Conservation (phyloP, 192 early-diverging fungal species). For the Haplosporangium gracile region DNA sequence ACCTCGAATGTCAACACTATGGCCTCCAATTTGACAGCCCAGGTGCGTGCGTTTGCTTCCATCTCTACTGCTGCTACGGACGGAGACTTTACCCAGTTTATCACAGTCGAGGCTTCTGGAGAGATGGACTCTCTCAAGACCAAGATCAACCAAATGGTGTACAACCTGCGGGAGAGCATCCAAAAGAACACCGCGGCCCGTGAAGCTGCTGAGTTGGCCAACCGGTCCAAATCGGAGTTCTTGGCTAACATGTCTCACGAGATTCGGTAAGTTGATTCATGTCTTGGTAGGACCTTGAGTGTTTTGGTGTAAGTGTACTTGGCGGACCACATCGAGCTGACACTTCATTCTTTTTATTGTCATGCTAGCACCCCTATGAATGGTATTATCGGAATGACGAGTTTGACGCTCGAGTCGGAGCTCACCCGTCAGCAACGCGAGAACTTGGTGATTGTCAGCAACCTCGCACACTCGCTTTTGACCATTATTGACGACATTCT, state of each 20-base stretch:
- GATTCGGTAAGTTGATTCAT: slow-evolving; percentile 29
- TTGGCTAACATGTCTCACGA: slow-evolving; percentile 76
- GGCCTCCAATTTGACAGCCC: slow-evolving; percentile 80
- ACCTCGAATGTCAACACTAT: slow-evolving; percentile 83
- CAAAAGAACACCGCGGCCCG: slow-evolving; percentile 83
- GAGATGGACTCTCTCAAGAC: slow-evolving; percentile 89
- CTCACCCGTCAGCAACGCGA: slow-evolving; percentile 86
- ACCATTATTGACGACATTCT: slow-evolving; percentile 88
- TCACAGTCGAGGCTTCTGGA: slow-evolving; percentile 83
- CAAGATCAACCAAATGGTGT: slow-evolving; percentile 90
- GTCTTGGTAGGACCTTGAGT: neutral
- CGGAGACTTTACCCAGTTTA: slow-evolving; percentile 78
- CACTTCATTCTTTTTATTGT: neutral
- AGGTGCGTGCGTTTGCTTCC: slow-evolving; percentile 86
- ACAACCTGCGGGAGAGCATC: slow-evolving; percentile 80
- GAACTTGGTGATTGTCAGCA: slow-evolving; percentile 83
- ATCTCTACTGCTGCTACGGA: slow-evolving; percentile 81
- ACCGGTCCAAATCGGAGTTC: slow-evolving; percentile 82
- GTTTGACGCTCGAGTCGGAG: slow-evolving; percentile 80
- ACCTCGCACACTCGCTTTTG: slow-evolving; percentile 77
- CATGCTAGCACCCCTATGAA: slow-evolving; percentile 83
- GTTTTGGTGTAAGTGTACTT: neutral
- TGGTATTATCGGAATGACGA: slow-evolving; percentile 84
- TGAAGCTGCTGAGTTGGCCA: slow-evolving; percentile 85
- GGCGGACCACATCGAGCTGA: neutral